A percentile compares a stretch with the other conserved stretches of the same genome.
Evolutionary conservation across 352 stramenopile species (phyloP).

Genomic region (Pythium sukuiense): DNA sequence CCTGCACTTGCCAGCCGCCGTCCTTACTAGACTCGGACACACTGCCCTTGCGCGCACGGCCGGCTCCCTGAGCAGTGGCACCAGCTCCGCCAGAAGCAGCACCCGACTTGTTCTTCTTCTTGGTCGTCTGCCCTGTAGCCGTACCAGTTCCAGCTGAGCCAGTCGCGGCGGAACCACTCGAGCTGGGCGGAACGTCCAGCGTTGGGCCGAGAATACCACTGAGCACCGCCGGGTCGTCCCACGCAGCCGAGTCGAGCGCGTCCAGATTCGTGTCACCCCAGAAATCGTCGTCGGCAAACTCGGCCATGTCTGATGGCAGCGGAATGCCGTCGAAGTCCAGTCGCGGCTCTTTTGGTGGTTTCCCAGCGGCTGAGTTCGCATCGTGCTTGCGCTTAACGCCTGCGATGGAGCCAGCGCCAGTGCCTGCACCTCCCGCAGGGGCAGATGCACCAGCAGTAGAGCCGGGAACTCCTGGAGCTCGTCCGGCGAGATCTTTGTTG

Average conservation of each 20-base stretch:
- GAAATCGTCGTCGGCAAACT: conserved; percentile 84
- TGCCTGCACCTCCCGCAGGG: conserved; percentile 9
- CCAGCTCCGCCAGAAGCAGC: conserved; percentile 19
- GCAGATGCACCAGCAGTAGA: conserved; percentile 16
- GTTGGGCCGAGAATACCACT: conserved; percentile 55
- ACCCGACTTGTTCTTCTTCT: conserved; percentile 66
- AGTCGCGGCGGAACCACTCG: conserved; percentile 16
- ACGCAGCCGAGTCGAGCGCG: conserved; percentile 77
- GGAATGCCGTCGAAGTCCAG: conserved; percentile 80
- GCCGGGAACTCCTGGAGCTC: neutral
- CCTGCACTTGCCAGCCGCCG: conserved; percentile 59
- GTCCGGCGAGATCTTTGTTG: conserved; percentile 53
- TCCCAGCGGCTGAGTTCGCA: conserved; percentile 1
- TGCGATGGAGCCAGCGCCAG: conserved; percentile 20
- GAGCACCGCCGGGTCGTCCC: conserved; percentile 77
- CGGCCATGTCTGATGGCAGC: conserved; percentile 53
- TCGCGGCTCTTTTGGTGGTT: conserved; percentile 58
- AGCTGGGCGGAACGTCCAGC: conserved; percentile 19
- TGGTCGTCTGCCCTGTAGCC: conserved; percentile 17
- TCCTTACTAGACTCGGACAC: conserved; percentile 53
- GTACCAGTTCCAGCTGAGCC: conserved; percentile 20
- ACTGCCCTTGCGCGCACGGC: conserved; percentile 56
- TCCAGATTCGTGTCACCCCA: conserved; percentile 88
- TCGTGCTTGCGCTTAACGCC: conserved; percentile 74
- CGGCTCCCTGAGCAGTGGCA: conserved; percentile 16